Base-by-base conservation (phyloP, 768 basidiomycete genomes). In the Pleurotus eryngii region DNA sequence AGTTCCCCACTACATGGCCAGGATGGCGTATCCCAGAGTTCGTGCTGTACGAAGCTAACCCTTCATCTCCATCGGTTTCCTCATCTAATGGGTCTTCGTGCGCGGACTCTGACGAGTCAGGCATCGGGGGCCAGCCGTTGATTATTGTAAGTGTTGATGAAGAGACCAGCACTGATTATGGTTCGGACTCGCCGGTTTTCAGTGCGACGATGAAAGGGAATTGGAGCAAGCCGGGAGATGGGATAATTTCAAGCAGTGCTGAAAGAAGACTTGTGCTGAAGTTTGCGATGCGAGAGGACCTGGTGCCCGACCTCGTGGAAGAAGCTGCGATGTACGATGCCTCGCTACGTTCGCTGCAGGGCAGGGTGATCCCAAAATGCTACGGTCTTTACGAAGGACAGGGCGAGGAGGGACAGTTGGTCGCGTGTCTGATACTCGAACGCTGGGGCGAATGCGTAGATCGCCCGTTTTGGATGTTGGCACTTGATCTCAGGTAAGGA, bases 211-310 rank as follows among this genome's bases (percentile, higher is more conserved):
- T 53, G 37, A 30, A 14, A 45, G 20, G n/a, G 43, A 45, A 48
- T 24, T 18, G 22, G 14, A 50, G 55, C 26, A n/a, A 38, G 3
- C 56, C 53, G 11, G 1, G 38, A 18, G 35, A 53, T 30, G 12
- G 35, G n/a, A 15, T 24, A 14, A n/a, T 35, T 12, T n/a, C 35
- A 46, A 35, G 11, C 30, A 35, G 11, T 35, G 30, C 30, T 9
- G 30, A 35, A 35, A 35, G 30, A 35, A 45, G 48, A 4, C 66
- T 73, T 3, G 69, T 66, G 15, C 65, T 77, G 39, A 76, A 77
- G 55, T 76, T 75, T 58, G 74, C 72, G 2, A 63, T 77, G 60
- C 68, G 76, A 26, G 70, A 71, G 26, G 74, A 77, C 51, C 64
- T 76, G 11, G 64, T 75, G 22, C 59, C 65, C 24, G 68, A 67